phyloP scores from a whole-genome alignment of 345 rosid genomes.

The Arabis hirsuta region DNA sequence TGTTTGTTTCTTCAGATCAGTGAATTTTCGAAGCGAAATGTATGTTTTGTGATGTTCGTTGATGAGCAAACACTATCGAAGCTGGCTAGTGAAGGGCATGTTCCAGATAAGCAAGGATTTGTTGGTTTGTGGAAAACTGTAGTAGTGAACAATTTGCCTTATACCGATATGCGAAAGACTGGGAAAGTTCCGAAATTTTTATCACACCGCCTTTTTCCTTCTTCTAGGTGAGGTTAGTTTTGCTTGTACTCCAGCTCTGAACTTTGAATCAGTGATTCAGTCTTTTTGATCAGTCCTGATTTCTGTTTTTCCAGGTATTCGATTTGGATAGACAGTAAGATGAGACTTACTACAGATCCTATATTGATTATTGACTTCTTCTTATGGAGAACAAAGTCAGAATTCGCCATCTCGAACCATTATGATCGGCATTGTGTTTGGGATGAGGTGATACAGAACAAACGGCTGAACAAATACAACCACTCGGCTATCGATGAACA shows the following conservation, averaged over 20 bases:
- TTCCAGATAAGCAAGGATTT: slow-evolving; percentile 69
- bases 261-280: slow-evolving; percentile 10
- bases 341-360: slow-evolving; percentile 85
- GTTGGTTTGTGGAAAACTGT: slow-evolving; percentile 90
- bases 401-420: slow-evolving; percentile 95
- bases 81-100: slow-evolving; percentile 73
- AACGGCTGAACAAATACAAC: slow-evolving; percentile 75
- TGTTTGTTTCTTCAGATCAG: slow-evolving; percentile 64
- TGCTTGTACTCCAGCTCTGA: slow-evolving; percentile 30
- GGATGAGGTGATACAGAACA: slow-evolving; percentile 92
- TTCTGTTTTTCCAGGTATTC: slow-evolving; percentile 65
- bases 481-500: slow-evolving; percentile 80
- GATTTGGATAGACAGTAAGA: slow-evolving; percentile 94
- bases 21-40: slow-evolving; percentile 78
- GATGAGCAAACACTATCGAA: slow-evolving; percentile 83
- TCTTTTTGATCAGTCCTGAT: background rate
- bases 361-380: slow-evolving; percentile 79
- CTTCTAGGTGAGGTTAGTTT: slow-evolving; percentile 69
- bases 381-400: slow-evolving; percentile 80
- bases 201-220: slow-evolving; percentile 92
- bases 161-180: slow-evolving; percentile 76
- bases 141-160: slow-evolving; percentile 77
- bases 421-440: slow-evolving; percentile 95
- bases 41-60: slow-evolving; percentile 89
- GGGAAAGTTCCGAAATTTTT: slow-evolving; percentile 95